phyloP scores from a whole-genome alignment of 208 protist genomes.

The Leishmania gerbilli region DNA sequence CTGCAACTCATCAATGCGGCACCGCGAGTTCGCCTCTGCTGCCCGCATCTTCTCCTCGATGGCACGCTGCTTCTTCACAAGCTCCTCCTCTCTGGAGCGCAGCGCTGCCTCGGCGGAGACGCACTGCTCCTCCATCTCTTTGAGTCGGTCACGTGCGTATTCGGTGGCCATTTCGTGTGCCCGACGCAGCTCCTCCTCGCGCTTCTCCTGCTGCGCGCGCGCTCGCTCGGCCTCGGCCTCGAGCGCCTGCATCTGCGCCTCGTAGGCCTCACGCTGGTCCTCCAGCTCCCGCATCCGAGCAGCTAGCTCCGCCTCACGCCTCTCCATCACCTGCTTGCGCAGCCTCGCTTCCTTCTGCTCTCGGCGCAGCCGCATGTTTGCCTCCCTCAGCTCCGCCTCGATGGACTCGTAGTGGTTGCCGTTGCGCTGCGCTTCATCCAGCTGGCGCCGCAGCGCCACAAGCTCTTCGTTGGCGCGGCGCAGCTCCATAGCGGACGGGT shows the following conservation, averaged over 20 bases:
- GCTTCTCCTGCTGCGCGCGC: conserved; percentile 42
- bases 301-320: conserved; percentile 58
- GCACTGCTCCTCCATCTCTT: conserved; percentile 61
- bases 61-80: conserved; percentile 42
- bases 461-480: conserved; percentile 76
- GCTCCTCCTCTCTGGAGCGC: conserved; percentile 47
- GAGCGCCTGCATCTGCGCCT: conserved; percentile 67
- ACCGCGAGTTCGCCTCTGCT: conserved; percentile 41
- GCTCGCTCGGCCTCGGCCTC: conserved; percentile 59
- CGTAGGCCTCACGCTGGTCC: conserved; percentile 60
- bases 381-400: conserved; percentile 48
- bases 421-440: conserved; percentile 47
- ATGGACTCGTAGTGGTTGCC: conserved; percentile 43
- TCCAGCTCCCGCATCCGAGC: conserved; percentile 55
- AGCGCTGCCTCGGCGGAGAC: conserved; percentile 45
- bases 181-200: conserved; percentile 50
- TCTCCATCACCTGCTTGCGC: conserved; percentile 49
- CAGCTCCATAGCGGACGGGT: conserved; percentile 78
- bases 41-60: conserved; percentile 52
- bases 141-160: conserved; percentile 37
- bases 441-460: conserved; percentile 44
- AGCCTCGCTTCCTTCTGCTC: conserved; percentile 54
- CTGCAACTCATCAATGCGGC: conserved; percentile 61
- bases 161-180: conserved; percentile 36
- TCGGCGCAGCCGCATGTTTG: conserved; percentile 46